Base-by-base conservation (phyloP, 2,329 filamentous ascomycete genomes). In the Colletotrichum sp. region DNA sequence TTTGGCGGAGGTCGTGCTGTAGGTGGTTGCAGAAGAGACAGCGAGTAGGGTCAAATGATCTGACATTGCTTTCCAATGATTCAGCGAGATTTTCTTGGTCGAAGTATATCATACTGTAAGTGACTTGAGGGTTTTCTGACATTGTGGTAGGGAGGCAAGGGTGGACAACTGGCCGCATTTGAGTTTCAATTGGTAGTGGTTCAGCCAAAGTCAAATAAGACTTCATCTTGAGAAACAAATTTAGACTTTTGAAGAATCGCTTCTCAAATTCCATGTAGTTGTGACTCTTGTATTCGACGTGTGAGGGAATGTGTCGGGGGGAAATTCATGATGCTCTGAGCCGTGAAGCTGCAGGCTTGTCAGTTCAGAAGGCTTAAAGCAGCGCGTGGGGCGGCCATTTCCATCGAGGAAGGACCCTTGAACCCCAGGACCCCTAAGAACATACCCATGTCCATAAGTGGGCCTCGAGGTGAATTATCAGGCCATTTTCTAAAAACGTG, bases 1-100 rank as follows among this genome's bases (percentile, higher is more conserved):
- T 89, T 3, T 81, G 78, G 1, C 82, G 78, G 21, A 89, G 82
- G 55, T 73, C 79, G 2, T 73, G 9, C 9, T 77, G 83, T 15
- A 30, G 39, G 3, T 78, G 68, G 7, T 79, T 78, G 81, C 88
- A 90, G 79, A 90, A 89, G 3, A 89, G 81, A 74, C 87, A 89
- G 68, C 83, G 79, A 5, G 77, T 78, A 0, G 81, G 77, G 9
- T 77, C 75, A 63, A 84, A 86, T 2, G 18, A 13, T 1, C n/a
- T 1, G 18, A 48, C 39, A 48, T 21, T 1, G n/a, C 43, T 48
- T n/a, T 48, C n/a, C 0, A 48, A 2, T 6, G 10, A 21, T 0
- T 21, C 18, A 1, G 9, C 9, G 0, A 12, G n/a, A 48, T 1
- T 18, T 12, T 7, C 9, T 48, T 21, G 43, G 43, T 13, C 0